A percentile compares a stretch with the other conserved stretches of the same genome.
Conservation (phyloP, 495 filamentous ascomycete species). For the Penicillium subrubescens region DNA sequence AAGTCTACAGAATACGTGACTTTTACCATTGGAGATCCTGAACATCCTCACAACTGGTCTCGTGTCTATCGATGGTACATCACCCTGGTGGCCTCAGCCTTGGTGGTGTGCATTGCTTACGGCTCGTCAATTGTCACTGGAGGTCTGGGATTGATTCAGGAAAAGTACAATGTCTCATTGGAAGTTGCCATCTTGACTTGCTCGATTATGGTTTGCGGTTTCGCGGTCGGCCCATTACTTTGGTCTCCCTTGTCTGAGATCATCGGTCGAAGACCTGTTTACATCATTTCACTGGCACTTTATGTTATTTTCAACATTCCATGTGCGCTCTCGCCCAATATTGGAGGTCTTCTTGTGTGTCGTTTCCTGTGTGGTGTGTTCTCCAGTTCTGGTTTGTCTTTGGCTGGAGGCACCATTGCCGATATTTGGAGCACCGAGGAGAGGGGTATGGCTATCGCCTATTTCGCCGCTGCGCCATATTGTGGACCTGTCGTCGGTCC, state of each 20-base stretch:
- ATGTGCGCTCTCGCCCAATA: slow-evolving; percentile 57
- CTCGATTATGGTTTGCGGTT: slow-evolving; percentile 44
- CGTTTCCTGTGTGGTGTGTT: slow-evolving; percentile 63
- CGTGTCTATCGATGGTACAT: slow-evolving; percentile 58
- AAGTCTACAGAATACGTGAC: slow-evolving; percentile 31
- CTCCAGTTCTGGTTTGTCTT: slow-evolving; percentile 59
- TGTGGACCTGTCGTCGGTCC: slow-evolving; percentile 61
- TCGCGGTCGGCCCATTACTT: slow-evolving; percentile 53
- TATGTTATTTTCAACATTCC: slow-evolving; percentile 62
- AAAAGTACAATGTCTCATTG: slow-evolving; percentile 61
- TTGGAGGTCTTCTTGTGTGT: slow-evolving; percentile 54
- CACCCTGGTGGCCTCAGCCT: slow-evolving; percentile 52
- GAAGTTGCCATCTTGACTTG: slow-evolving; percentile 63
- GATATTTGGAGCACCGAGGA: slow-evolving; percentile 64
- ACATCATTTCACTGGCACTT: slow-evolving; percentile 52
- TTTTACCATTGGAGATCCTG: slow-evolving; percentile 45
- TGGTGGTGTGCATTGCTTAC: slow-evolving; percentile 59
- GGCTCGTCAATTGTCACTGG: slow-evolving; percentile 62
- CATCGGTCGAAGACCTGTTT: slow-evolving; percentile 62
- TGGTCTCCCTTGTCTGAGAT: slow-evolving; percentile 76
- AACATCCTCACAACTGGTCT: slow-evolving; percentile 58
- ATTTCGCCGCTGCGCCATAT: slow-evolving; percentile 57
- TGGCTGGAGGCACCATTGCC: slow-evolving; percentile 62
- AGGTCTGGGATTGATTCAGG: slow-evolving; percentile 58
- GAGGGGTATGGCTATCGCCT: slow-evolving; percentile 60